Evolutionary conservation across 306 rosid genomes (phyloP), one percentile per base, ranked within the genome.

Genomic region (Nissolia schottii): DNA sequence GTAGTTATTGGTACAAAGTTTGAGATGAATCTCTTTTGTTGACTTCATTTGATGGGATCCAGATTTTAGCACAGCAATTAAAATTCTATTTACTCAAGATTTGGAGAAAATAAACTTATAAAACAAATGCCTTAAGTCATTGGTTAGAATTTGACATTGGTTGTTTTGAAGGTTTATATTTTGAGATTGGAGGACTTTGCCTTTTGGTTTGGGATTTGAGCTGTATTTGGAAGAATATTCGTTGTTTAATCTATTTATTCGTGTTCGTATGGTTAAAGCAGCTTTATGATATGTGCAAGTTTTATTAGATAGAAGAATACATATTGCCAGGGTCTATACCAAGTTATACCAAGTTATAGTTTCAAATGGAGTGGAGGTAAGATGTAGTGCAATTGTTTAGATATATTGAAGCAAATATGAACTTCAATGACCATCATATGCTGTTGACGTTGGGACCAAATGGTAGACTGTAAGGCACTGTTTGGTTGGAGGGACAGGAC

Each of bases 251-350:
- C 57, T 25, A 40, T 29, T 48, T 57, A 12, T 32, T 15, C n/a
- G 63, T 57, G 7, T 32, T 15, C n/a, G 63, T 22, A 34, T 56
- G 34, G 23, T 76, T 14, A 34, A 57, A 46, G 69, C 34, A 34
- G 25, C 75, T 46, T n/a, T 45, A 20, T 56, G 56, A 51, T 46
- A 20, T 50, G 58, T 73, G 43, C 63, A 46, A 73, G 46, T 73
- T 18, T 64, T 45, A 62, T 71, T 18, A 63, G 61, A 28, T 19
- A 4, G 67, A 58, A 25, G 62, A 46, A 48, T 62, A 53, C 24
- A 34, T 22, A 22, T 60, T 31, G 9, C 22, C 2, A 2, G 16
- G 67, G 25, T 50, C 27, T 41, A 23, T 58, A 19, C 18, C 55
- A 41, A 54, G 32, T 22, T 41, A 23, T 58, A 19, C 18, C 55